Evolutionary conservation across 371 early-diverging fungal species (phyloP), one percentile per base, ranked within the genome.

Genomic region (Syncephalastrum contaminatum): DNA sequence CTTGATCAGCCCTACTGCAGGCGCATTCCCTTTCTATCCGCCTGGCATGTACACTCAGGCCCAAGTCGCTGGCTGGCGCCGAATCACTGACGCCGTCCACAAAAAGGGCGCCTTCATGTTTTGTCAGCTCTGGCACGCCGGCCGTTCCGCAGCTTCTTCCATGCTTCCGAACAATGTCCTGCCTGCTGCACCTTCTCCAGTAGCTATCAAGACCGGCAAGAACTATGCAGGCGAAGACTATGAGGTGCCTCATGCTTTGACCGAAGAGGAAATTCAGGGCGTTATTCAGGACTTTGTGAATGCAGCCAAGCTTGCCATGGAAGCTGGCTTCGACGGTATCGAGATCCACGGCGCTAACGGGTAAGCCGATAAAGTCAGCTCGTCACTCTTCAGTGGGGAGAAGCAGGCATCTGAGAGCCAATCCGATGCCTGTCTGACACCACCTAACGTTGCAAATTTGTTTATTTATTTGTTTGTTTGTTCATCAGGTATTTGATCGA

Each of bases 261-360:
- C 79, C 0, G 49, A 72, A 2, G 77, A 75, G 13, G 83, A 91
- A 43, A 93, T 95, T 43, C 58, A 68, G 8, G 54, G 64, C 4
- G 51, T 85, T 14, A 70, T 80, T n/a, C 41, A 71, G 18, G 81
- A 80, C 16, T 95, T 53, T 24, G 53, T 43, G 20, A 19, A 43
- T 2, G 53, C 53, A 2, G 53, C 53, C 15, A 21, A 53, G 43
- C 40, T 43, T 15, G 53, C 53, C 20, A 43, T 53, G 18, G 25
- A 14, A 4, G 36, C 53, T 42, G 53, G 53, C 0, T 53, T 53
- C 43, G 53, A 53, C 16, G 53, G 53, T 19, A 63, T 88, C 13
- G 85, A 88, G 55, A 69, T 90, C 27, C 89, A 90, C 64, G 75
- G 65, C 49, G 86, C 84, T 0, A 77, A 87, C 48, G 85, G 87